Conservation (phyloP, 495 filamentous ascomycete species). For the Lepraria neglecta region DNA sequence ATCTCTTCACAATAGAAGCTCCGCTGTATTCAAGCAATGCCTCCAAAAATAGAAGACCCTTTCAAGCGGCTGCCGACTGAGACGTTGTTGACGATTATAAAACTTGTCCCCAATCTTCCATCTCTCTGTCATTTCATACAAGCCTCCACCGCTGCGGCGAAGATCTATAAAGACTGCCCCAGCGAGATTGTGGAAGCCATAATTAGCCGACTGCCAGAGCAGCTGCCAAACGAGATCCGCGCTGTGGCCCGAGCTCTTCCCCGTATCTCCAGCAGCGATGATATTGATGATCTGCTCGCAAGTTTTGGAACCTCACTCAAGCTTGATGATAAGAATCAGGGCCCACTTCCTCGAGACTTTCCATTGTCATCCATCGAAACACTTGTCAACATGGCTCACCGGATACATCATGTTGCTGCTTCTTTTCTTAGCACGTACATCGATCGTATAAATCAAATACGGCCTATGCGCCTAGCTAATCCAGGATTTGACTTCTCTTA, state of each 20-base stretch:
- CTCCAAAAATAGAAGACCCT: neutral
- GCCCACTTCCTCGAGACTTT: constrained; percentile 3
- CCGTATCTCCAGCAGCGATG: neutral
- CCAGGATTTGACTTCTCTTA: neutral
- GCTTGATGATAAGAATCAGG: neutral
- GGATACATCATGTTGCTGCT: constrained; percentile 9
- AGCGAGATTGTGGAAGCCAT: neutral
- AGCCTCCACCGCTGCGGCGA: neutral
- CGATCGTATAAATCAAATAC: neutral
- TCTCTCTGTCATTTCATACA: constrained; percentile 7
- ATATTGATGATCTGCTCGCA: neutral
- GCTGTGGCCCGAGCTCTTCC: neutral
- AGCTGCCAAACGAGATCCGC: constrained; percentile 7
- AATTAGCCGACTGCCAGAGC: neutral
- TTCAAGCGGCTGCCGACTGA: neutral
- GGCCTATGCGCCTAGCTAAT: neutral
- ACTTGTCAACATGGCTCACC: neutral
- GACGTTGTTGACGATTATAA: neutral
- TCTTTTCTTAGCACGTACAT: constrained; percentile 12
- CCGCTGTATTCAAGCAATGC: neutral
- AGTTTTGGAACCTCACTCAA: too few species aligned
- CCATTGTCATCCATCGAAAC: neutral
- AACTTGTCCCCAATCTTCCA: neutral
- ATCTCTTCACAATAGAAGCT: too few species aligned
- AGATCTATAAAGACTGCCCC: neutral